These are phyloP conservation scores for Xylariaceae sp. DNA, from an alignment of 2,329 filamentous ascomycete species.

Conservation along the genomic window DNA sequence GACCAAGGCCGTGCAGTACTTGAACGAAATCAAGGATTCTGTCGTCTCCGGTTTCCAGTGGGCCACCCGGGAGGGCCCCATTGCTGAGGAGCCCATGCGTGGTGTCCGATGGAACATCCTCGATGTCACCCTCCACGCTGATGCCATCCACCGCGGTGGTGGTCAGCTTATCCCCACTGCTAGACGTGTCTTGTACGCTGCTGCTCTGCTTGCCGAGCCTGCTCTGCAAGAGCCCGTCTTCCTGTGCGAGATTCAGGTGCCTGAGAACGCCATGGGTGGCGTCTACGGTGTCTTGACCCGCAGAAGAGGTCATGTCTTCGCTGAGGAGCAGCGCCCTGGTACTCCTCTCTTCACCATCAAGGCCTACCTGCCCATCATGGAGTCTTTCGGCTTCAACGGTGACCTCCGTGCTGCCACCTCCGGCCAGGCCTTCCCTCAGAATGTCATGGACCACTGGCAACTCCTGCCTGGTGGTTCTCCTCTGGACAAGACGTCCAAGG, in stretches of 20 bases:
- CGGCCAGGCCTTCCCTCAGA: conserved; percentile 98
- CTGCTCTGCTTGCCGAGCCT: conserved; percentile 86
- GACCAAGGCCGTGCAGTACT: conserved; percentile 99
- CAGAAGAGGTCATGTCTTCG: conserved; percentile 98
- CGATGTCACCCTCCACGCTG: conserved; percentile 98
- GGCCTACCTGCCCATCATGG: conserved; percentile 93
- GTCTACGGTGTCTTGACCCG: conserved; percentile 99
- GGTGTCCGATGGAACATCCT: conserved; percentile 97
- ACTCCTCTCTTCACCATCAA: conserved; percentile 99
- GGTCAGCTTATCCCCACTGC: conserved; percentile 98
- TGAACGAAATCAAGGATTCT: conserved; percentile 99
- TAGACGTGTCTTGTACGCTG: conserved; percentile 95
- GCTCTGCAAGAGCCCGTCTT: conserved; percentile 95
- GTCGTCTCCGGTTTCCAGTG: conserved; percentile 99
- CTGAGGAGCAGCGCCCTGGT: conserved; percentile 95
- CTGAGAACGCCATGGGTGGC: conserved; percentile 98
- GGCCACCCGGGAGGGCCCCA: conserved; percentile 94
- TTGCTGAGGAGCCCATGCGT: conserved; percentile 98
- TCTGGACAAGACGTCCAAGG: conserved; percentile 78
- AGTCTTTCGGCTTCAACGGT: conserved; percentile 98
- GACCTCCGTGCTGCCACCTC: conserved; percentile 91
- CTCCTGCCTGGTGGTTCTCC: conserved; percentile 90
- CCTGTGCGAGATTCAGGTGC: conserved; percentile 98
- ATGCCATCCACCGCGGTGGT: conserved; percentile 99
- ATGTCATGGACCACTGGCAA: conserved; percentile 99